Evolutionary conservation across 2,329 filamentous ascomycete species (phyloP), one percentile per base, ranked within the genome.

Genomic region (Penicillium nordicum): DNA sequence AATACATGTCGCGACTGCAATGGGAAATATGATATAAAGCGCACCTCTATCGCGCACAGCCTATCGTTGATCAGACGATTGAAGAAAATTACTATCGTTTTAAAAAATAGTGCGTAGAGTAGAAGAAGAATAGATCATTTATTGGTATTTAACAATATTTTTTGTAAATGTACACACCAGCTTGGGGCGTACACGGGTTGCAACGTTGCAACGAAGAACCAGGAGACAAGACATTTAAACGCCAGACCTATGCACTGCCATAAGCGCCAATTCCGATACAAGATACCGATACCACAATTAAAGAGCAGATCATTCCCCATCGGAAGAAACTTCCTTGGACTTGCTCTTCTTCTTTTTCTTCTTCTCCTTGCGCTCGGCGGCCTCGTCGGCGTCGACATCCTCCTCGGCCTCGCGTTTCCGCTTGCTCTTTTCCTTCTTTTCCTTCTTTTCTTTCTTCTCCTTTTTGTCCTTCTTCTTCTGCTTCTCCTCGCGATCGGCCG

Each of bases 341-440:
- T 73, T 74, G 67, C 69, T 72, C 66, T 75, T 74, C 63, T 72
- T 76, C 60, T 74, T 76, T 66, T 77, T 78, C 77, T 84, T 86
- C 78, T 84, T 85, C 67, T 82, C 81, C 77, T 86, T 86, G 77
- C 84, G 85, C 66, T 83, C 71, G 53, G 64, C 66, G 29, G 61
- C 60, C 55, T 72, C 67, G 61, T 65, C 63, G 40, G 60, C 62
- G 42, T 72, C 71, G 62, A 58, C 65, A 50, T 74, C 69, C 32
- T 59, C 66, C 53, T 76, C 74, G 36, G 65, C 56, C 10, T 73
- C 70, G 60, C 68, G 68, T 64, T 74, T 72, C 41, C 72, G 71
- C 68, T 72, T 75, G 63, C 77, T 80, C 67, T 76, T 76, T 50
- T 72, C 78, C 64, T 74, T 74, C 55, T 72, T 70, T 49, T 75